Evolutionary conservation across 2,329 filamentous ascomycete genomes (phyloP).

Genomic region (Cadophora sp.): DNA sequence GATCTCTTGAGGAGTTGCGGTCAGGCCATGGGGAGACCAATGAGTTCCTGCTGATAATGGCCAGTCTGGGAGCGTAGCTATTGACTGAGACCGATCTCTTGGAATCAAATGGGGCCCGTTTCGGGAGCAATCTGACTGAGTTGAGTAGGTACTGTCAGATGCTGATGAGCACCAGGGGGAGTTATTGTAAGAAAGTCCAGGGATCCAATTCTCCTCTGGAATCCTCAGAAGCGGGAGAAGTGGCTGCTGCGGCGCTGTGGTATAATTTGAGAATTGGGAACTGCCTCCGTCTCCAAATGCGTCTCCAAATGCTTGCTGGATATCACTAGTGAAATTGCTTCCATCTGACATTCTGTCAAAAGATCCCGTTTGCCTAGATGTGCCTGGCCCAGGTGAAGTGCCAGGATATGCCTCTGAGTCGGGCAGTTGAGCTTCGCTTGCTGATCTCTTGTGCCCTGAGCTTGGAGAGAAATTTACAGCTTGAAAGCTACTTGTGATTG

Average conservation of each 20-base stretch:
- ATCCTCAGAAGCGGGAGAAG: conserved; percentile 42
- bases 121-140: conserved; percentile 42
- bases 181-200: conserved; percentile 40
- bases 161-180: conserved; percentile 45
- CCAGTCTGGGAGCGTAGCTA: conserved; percentile 40
- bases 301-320: conserved; percentile 32
- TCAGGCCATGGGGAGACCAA: conserved; percentile 38
- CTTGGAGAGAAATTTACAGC: conserved; percentile 35
- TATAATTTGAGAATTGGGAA: conserved; percentile 32
- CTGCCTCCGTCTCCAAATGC: conserved; percentile 27
- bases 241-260: conserved; percentile 35
- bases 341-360: conserved; percentile 32
- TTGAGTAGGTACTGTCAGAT: conserved; percentile 44
- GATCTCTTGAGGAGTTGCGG: conserved; percentile 37
- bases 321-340: conserved; percentile 23
- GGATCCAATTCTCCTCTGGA: conserved; percentile 41
- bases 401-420: conserved; percentile 32
- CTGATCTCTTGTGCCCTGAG: conserved; percentile 32
- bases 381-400: conserved; percentile 33
- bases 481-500: conserved; percentile 37
- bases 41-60: conserved; percentile 28
- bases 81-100: conserved; percentile 39
- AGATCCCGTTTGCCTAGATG: conserved; percentile 26
- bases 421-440: conserved; percentile 34
- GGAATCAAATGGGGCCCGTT: conserved; percentile 31